These are phyloP conservation scores for Termitomyces sp. DNA, from an alignment of 768 basidiomycete species.

Conservation along the genomic window DNA sequence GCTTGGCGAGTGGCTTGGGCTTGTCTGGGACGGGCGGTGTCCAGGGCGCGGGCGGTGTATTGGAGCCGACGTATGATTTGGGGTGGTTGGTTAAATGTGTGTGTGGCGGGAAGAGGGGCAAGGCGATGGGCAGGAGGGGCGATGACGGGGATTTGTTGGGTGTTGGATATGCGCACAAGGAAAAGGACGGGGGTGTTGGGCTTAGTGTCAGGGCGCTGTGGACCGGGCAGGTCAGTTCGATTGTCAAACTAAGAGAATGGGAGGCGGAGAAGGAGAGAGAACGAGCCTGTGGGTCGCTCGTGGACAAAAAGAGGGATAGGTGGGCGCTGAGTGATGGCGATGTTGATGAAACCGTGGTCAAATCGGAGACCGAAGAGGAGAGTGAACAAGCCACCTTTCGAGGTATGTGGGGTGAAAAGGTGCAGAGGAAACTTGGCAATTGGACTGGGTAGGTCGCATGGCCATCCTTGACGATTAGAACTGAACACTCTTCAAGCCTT, in stretches of 20 bases:
- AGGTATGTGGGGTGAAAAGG: slow-evolving; percentile 39
- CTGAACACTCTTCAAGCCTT: slow-evolving; percentile 13
- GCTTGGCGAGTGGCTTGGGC: slow-evolving; percentile 35
- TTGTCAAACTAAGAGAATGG: slow-evolving; percentile 37
- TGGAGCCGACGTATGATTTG: slow-evolving; percentile 50
- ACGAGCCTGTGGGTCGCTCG: not conserved
- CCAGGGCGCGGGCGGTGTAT: slow-evolving; percentile 35
- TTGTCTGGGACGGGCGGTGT: slow-evolving; percentile 23
- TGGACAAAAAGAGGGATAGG: slow-evolving; percentile 15
- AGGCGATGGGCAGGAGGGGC: slow-evolving; percentile 19
- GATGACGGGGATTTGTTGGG: slow-evolving; percentile 17
- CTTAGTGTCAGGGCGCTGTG: slow-evolving; percentile 40
- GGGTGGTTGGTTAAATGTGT: slow-evolving; percentile 46
- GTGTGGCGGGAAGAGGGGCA: slow-evolving; percentile 22
- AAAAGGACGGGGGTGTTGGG: slow-evolving; percentile 33
- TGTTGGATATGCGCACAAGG: slow-evolving; percentile 15
- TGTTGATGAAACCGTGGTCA: slow-evolving; percentile 24
- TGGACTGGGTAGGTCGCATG: slow-evolving; percentile 39
- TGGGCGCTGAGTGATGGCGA: slow-evolving; percentile 40
- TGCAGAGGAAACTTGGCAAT: slow-evolving; percentile 41
- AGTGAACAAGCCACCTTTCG: slow-evolving; percentile 31
- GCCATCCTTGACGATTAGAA: not conserved
- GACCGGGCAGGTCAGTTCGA: slow-evolving; percentile 37
- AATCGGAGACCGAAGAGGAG: slow-evolving; percentile 45
- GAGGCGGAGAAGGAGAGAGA: slow-evolving; percentile 23